A percentile compares a stretch with the other conserved stretches of the same genome.
Conservation (phyloP, 331 rosid species). For the Arachis monticola region DNA sequence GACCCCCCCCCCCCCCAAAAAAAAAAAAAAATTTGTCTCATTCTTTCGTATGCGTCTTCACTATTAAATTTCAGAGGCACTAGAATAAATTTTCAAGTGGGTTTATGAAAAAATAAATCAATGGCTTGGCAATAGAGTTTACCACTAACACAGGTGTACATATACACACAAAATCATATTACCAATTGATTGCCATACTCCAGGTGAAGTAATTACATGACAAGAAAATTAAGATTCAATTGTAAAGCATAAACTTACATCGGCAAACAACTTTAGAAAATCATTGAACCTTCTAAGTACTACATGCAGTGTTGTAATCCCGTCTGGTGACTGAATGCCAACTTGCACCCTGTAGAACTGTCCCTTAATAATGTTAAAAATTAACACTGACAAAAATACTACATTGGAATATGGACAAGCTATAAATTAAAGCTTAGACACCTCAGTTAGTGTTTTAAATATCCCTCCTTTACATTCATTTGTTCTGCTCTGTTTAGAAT, state of each 20-base stretch:
- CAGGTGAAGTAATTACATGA: slow-evolving; percentile 1
- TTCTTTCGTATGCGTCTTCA: slow-evolving; percentile 8
- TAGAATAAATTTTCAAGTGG: slow-evolving; percentile 14
- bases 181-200: slow-evolving; percentile 17
- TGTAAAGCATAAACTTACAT: slow-evolving; percentile 64
- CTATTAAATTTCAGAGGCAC: neutral
- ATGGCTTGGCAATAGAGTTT: neutral
- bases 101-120: slow-evolving; percentile 14
- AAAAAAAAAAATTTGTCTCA: too few relatives aligned
- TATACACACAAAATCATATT: neutral
- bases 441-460: slow-evolving; percentile 23
- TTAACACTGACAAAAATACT: slow-evolving; percentile 39
- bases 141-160: slow-evolving; percentile 9
- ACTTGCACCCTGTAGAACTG: slow-evolving; percentile 99
- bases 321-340: slow-evolving; percentile 93
- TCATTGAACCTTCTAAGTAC: slow-evolving; percentile 93
- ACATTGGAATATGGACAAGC: slow-evolving; percentile 27
- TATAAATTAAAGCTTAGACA: neutral
- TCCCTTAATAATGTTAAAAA: slow-evolving; percentile 71
- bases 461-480: slow-evolving; percentile 4
- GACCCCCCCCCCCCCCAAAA: neutral
- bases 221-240: slow-evolving; percentile 9
- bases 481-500: slow-evolving; percentile 23
- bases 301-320: slow-evolving; percentile 66
- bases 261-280: slow-evolving; percentile 79